Base-by-base conservation (phyloP, 2,329 filamentous ascomycete genomes). In the Beauveria australis region DNA sequence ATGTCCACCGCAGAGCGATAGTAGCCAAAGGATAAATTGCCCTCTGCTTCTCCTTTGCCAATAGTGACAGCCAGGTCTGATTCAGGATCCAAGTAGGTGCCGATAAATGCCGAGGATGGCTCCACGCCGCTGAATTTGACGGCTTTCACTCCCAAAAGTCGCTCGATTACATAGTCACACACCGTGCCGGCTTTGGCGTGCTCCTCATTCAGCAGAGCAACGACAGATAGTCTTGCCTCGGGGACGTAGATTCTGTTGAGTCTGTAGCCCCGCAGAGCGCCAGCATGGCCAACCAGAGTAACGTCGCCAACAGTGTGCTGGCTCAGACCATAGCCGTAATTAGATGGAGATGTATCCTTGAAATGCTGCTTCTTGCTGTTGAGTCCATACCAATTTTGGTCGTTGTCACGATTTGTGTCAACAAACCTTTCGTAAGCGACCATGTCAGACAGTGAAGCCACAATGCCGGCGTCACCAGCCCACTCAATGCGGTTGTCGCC, bases 391-490 rank as follows among this genome's bases (percentile, higher is more conserved):
- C 71, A 67, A 63, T 72, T 74, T 5, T 71, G 24, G 5, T 61
- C 48, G 41, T 76, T 72, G 7, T 65, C 62, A 51, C 65, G 67
- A 4, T 66, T 67, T 40, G 61, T 63, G 56, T 78, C 69, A 16
- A 79, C 63, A 63, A 72, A 74, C 62, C 72, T 69, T 63, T 79
- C 76, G 60, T 77, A 79, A 0, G 74, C 74, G 54, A 78, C 70
- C 76, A 79, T 78, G 63, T 79, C 76, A n/a, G 67, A 65, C 3
- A 78, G 70, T 6, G 75, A 74, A 53, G 75, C 76, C 3, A 73
- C 74, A 14, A 78, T 66, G 8, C 76, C 76, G 6, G 76, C 76
- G 66, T 78, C 76, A 3, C 75, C 76, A 19, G 75, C 71, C 76
- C 76, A 79, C 62, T 78, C 74, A 53, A 78, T 78, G 0, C 69